Evolutionary conservation across 805 yeast genomes (phyloP).

Genomic region (Hanseniaspora occidentalis): DNA sequence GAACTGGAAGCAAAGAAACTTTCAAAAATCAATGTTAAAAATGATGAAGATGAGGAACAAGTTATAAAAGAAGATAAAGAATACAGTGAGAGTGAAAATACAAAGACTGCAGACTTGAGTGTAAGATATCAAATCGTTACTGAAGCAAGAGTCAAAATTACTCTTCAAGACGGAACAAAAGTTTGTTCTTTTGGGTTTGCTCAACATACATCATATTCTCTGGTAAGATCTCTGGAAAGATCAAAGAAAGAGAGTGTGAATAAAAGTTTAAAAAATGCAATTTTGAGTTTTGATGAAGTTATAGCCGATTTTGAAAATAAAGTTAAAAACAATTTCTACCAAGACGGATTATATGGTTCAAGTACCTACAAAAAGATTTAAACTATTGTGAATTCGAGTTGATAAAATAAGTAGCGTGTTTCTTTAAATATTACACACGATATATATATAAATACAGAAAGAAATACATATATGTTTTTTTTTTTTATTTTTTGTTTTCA

Average conservation of each 20-base stretch:
- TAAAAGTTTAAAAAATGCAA: slow-evolving; percentile 67
- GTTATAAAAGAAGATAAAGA: slow-evolving; percentile 3
- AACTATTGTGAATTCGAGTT: slow-evolving; percentile 1
- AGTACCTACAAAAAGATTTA: slow-evolving; percentile 6
- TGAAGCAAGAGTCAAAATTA: slow-evolving; percentile 45
- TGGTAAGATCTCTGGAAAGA: slow-evolving; percentile 64
- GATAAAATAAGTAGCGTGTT: slow-evolving; percentile 1
- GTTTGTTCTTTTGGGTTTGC: slow-evolving; percentile 75
- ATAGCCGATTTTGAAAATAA: slow-evolving; percentile 24
- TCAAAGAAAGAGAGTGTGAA: slow-evolving; percentile 80
- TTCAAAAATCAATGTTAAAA: slow-evolving; percentile 9
- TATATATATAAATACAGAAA: too few species aligned
- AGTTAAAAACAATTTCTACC: slow-evolving; percentile 24
- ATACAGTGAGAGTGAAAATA: slow-evolving; percentile 1
- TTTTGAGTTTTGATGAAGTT: slow-evolving; percentile 69
- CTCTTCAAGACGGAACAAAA: slow-evolving; percentile 68
- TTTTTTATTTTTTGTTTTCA: too few species aligned
- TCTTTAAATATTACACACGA: neutral
- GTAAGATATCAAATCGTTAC: slow-evolving; percentile 17
- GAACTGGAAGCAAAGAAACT: neutral
- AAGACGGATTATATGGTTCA: slow-evolving; percentile 21
- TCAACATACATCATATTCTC: slow-evolving; percentile 43
- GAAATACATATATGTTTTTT: too few species aligned
- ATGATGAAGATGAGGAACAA: slow-evolving; percentile 4
- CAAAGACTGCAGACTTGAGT: neutral